Evolutionary conservation across 169 alveolate genomes (phyloP), one percentile per base, ranked within the genome.

Genomic region (Plasmodium vivax): DNA sequence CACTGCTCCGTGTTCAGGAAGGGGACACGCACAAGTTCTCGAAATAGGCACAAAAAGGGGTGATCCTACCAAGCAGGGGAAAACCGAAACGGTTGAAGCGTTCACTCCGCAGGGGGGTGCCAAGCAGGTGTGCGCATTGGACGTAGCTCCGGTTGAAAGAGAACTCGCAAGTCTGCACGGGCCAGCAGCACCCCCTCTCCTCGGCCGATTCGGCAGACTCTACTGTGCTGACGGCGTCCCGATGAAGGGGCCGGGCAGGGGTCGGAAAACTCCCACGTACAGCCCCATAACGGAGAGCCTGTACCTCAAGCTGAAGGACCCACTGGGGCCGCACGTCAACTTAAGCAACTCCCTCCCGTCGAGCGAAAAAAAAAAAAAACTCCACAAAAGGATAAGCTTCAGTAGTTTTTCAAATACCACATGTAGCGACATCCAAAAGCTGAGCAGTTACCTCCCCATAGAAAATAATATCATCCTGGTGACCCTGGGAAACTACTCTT

Each of bases 401-500:
- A 90, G 94, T 38, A 90, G 94, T 36, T 90, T 90, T 72, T 80
- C 94, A 23, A 90, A 90, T 62, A 90, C 94, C n/a, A 90, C 94
- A 3, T 90, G 94, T 58, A 90, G 94, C 83, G 94, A 90, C 83
- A 90, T 90, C 68, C 43, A 58, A 81, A 90, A 90, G 83, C 36
- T 90, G 73, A 90, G 51, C 83, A 90, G 72, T 41, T 90, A 79
- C 45, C 72, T 90, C 32, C 47, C 32, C 5, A 41, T 90, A 80
- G 90, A 90, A 80, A 90, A 79, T 68, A 90, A 90, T 72, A 90
- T 90, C 45, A 47, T 90, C 45, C 9, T 90, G 54, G 58, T 90
- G 72, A 14, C 94, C 3, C 72, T 90, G 73, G 73, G 73, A 62
- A 90, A 90, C 34, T 90, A 90, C 71, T 90, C 94, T 7, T 90